Conservation (phyloP, 345 rosid species). For the Syzygium oleosum region DNA sequence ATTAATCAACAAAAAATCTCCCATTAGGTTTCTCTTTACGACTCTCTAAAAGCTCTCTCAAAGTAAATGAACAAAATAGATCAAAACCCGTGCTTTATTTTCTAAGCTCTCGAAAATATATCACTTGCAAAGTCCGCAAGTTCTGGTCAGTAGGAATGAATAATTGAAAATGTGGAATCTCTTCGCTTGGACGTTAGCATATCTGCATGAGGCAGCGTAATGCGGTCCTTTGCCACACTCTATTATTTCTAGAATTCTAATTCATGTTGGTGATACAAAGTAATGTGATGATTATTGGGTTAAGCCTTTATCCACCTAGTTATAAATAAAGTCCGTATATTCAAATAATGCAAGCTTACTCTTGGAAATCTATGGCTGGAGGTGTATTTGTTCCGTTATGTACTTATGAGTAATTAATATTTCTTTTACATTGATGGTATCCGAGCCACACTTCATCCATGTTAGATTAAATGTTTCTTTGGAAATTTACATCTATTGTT, state of each 20-base stretch:
- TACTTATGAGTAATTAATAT: not conserved
- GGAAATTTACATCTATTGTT: not conserved
- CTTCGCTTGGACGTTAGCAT: not conserved
- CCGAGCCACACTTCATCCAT: not conserved
- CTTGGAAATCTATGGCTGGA: not conserved
- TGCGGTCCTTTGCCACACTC: not conserved
- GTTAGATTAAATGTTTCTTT: not conserved
- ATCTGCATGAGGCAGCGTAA: not conserved
- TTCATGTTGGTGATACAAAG: too few species aligned
- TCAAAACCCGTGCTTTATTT: too few species aligned
- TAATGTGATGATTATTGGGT: too few species aligned
- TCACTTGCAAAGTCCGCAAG: not conserved
- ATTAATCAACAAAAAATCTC: not conserved
- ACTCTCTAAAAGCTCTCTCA: not conserved
- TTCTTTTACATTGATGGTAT: not conserved
- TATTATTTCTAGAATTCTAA: not conserved
- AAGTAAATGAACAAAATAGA: not conserved
- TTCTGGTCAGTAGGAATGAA: not conserved
- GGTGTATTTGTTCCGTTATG: not conserved
- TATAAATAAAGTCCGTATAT: too few species aligned
- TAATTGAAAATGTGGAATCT: not conserved
- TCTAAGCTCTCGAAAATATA: too few species aligned
- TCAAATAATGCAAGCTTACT: not conserved
- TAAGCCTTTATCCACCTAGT: too few species aligned
- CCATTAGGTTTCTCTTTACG: rapidly evolving